Evolutionary conservation across 2,329 filamentous ascomycete genomes (phyloP).

Genomic region (Neurospora crassa): DNA sequence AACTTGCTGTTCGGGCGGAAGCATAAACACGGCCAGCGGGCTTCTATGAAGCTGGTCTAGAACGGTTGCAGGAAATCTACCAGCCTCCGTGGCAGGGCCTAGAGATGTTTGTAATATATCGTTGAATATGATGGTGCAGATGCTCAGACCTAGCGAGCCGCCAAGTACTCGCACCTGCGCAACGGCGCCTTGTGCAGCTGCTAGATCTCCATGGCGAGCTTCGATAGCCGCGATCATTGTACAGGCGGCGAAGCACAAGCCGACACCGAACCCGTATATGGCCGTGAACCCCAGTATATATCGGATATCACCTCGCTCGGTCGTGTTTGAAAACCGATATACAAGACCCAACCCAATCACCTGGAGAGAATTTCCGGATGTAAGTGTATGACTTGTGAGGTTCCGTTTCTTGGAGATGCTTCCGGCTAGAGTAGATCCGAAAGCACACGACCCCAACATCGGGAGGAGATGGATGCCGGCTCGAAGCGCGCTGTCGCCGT

Average conservation of each 20-base stretch:
- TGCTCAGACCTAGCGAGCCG: slow-evolving; percentile 47
- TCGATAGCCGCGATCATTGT: slow-evolving; percentile 50
- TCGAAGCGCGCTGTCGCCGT: slow-evolving; percentile 40
- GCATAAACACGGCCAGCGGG: slow-evolving; percentile 7
- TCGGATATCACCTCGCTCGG: slow-evolving; percentile 5
- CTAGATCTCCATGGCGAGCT: slow-evolving; percentile 37
- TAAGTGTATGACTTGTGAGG: slow-evolving; percentile 40
- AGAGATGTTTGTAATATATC: slow-evolving; percentile 24
- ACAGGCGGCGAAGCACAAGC: slow-evolving; percentile 45
- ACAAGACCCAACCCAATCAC: slow-evolving; percentile 43
- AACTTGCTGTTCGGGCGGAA: slow-evolving; percentile 2
- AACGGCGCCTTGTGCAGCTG: slow-evolving; percentile 49
- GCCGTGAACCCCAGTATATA: slow-evolving; percentile 36
- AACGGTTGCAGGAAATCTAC: neutral
- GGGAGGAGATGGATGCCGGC: slow-evolving; percentile 50
- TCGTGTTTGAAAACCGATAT: slow-evolving; percentile 22
- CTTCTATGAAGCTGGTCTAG: slow-evolving; percentile 12
- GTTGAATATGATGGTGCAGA: slow-evolving; percentile 51
- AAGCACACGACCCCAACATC: slow-evolving; percentile 45
- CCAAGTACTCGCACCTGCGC: slow-evolving; percentile 52
- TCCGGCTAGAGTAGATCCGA: slow-evolving; percentile 47
- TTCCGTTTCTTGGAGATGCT: slow-evolving; percentile 44
- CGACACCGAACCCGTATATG: slow-evolving; percentile 49
- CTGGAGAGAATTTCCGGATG: slow-evolving; percentile 41
- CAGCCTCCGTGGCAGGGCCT: neutral